Evolutionary conservation across 306 rosid genomes (phyloP), one percentile per base, ranked within the genome.

Genomic region (Neltuma alba): DNA sequence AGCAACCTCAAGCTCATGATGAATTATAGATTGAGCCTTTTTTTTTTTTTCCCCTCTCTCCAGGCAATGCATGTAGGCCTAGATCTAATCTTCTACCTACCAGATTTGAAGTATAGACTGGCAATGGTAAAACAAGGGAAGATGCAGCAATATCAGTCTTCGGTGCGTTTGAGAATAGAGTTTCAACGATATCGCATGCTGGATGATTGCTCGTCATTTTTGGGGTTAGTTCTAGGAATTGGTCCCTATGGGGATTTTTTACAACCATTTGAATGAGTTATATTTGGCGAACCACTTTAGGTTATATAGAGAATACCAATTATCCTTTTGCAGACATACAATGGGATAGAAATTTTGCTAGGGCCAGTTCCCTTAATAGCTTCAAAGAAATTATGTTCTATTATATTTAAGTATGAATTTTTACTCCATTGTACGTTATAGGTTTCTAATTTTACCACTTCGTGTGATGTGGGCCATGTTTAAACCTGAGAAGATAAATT

Each of bases 21-120:
- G 99, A 95, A 88, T 87, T 95, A 79, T 95, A n/a, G 89, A 89
- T 84, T 40, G 25, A 10, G 48, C 33, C 33, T n/a, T 31, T 5
- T 4, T 66, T 67, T 67, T 67, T n/a, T n/a, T n/a, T n/a, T n/a
- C n/a, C n/a, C n/a, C n/a, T n/a, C n/a, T n/a, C n/a, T n/a, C 25
- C 20, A 14, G 48, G 33, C 72, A 74, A 65, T 83, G 54, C 75
- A 72, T 67, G 77, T 86, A 38, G 82, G 48, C 71, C 66, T 65
- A 34, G 80, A 68, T 68, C 79, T 75, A n/a, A 64, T 68, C 33
- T 72, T 79, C 78, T 76, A 73, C 86, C 85, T 88, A 69, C 80
- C 7, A 36, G 38, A 66, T 3, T 57, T 57, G 33, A 23, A 57
- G 65, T 60, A 60, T 60, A 60, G 37, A 60, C 36, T 28, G 37